Conservation (phyloP, 2,329 filamentous ascomycete genomes). For the Aspergillus proliferans region DNA sequence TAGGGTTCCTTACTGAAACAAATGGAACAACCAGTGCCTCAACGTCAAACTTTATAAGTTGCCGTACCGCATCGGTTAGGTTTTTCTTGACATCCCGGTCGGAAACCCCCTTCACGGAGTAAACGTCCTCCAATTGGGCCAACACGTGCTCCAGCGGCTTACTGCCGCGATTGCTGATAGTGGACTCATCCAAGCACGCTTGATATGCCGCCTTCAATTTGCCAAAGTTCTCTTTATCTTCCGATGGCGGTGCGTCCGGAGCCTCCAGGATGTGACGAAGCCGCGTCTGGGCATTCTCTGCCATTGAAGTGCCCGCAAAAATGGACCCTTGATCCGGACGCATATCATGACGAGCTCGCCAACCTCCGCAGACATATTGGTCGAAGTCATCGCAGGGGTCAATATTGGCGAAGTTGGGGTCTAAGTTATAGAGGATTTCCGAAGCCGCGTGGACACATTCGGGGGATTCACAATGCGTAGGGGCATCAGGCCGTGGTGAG, state of each 20-base stretch:
- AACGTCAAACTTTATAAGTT: conserved; percentile 33
- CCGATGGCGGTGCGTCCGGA: conserved; percentile 30
- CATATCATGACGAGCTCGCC: conserved; percentile 58
- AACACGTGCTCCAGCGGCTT: conserved; percentile 54
- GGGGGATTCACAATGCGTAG: conserved; percentile 48
- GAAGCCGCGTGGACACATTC: conserved; percentile 60
- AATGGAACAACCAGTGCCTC: conserved; percentile 26
- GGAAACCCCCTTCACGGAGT: conserved; percentile 30
- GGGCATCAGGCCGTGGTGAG: conserved; percentile 10
- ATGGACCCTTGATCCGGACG: conserved; percentile 57
- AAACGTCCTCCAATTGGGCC: conserved; percentile 44
- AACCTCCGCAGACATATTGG: conserved; percentile 61
- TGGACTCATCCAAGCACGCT: conserved; percentile 59
- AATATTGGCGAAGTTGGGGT: conserved; percentile 55
- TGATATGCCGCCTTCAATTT: conserved; percentile 60
- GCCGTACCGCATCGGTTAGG: conserved; percentile 32
- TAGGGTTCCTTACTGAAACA: conserved; percentile 25
- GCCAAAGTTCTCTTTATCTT: conserved; percentile 50
- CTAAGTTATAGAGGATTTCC: conserved; percentile 56
- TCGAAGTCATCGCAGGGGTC: conserved; percentile 67
- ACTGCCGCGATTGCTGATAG: conserved; percentile 50
- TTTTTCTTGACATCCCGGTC: conserved; percentile 16
- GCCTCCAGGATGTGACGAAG: conserved; percentile 60
- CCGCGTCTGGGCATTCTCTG: conserved; percentile 52
- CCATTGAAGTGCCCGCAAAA: conserved; percentile 57